Base-by-base conservation (phyloP, 2,329 filamentous ascomycete species). In the Fonsecaea erecta region DNA sequence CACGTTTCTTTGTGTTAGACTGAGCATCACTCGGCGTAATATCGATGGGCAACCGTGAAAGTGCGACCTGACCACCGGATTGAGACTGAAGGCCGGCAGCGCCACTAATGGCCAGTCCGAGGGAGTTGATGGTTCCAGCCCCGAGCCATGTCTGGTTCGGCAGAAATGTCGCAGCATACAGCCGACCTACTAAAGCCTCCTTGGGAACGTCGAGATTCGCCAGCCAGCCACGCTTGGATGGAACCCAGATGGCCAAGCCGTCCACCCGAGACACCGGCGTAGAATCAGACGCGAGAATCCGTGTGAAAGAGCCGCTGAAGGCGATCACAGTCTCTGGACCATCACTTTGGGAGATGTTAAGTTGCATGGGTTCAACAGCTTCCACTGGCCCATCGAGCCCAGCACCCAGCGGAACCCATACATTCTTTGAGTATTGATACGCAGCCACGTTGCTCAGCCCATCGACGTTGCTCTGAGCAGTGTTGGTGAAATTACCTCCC, bases 211-310 rank as follows among this genome's bases (percentile, higher is more conserved):
- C 74, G 37, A 87, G 77, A 71, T 96, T 95, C 74, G 92, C 87
- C 16, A 99, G 82, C 95, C 95, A 99, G 75, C 95, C 95, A 64
- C 83, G 84, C 67, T 85, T 83, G 2, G 93, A 96, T 2, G 91
- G 91, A 7, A 98, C 89, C 95, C 95, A 99, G 40, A 98, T 83
- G 14, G 92, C 94, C 73, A 99, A 92, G 1, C 93, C 93, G 57
- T 86, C 78, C 0, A 88, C 90, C 8, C 84, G 73, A 30, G 88
- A 83, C 9, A 87, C 84, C 6, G 83, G 76, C 70, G 88, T 88
- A 68, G 82, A 82, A 37, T 81, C 86, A 71, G 92, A 94, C 0
- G 84, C 85, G 30, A 89, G 84, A 67, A 97, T 86, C 60, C 87
- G 81, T 16, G 85, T 84, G 76, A 99, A 99, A 65, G 87, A 83